These are phyloP conservation scores for Abrus pulchellus DNA, from an alignment of 306 rosid species.

Conservation along the genomic window DNA sequence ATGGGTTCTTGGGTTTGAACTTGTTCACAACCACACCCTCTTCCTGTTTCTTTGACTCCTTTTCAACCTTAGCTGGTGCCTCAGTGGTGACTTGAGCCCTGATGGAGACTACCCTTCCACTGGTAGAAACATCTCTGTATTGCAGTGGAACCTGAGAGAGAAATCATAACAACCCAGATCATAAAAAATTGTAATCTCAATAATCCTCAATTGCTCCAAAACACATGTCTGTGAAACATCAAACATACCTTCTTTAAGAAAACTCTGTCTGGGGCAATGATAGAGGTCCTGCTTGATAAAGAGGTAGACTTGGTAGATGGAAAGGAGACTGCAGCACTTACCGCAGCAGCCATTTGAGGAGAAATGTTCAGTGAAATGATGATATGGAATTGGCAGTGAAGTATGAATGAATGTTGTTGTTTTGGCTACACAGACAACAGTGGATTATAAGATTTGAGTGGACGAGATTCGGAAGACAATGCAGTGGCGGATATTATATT, in stretches of 20 bases:
- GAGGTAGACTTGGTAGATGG: conserved; percentile 79
- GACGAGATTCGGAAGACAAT: conserved; percentile 69
- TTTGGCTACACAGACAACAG: conserved; percentile 22
- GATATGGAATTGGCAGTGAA: conserved; percentile 38
- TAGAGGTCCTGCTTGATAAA: conserved; percentile 60
- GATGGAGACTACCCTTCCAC: conserved; percentile 67
- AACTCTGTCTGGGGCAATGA: conserved; percentile 68
- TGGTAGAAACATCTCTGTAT: conserved; percentile 57
- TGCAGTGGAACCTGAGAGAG: conserved; percentile 62
- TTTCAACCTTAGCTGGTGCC: conserved; percentile 78
- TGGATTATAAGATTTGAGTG: conserved; percentile 74
- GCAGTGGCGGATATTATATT: conserved; percentile 65
- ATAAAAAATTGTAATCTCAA: background rate
- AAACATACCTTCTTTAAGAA: conserved; percentile 64
- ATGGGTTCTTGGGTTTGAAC: conserved; percentile 83
- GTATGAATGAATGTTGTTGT: conserved; percentile 17
- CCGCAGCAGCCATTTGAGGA: conserved; percentile 78
- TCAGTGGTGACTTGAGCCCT: conserved; percentile 92
- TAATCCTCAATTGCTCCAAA: background rate
- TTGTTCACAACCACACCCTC: conserved; percentile 88
- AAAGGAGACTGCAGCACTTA: conserved; percentile 84
- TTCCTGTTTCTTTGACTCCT: conserved; percentile 79
- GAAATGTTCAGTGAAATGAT: conserved; percentile 44
- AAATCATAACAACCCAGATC: conserved; percentile 29
- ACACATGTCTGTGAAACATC: background rate